Evolutionary conservation across 176 grass and related monocot genomes (phyloP), one percentile per base, ranked within the genome.

Genomic region (Areca catechu): DNA sequence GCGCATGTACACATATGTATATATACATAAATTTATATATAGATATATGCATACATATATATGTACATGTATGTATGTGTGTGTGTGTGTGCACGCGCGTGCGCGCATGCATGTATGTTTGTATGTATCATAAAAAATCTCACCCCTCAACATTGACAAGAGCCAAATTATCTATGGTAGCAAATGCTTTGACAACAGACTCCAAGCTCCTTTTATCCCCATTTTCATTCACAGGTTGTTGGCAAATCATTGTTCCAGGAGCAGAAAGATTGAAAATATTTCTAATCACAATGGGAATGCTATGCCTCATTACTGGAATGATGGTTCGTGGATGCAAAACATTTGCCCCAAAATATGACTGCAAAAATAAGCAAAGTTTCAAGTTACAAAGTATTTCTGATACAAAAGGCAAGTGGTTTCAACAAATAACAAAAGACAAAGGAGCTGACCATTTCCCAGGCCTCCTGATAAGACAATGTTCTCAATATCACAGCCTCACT

Each of bases 71-170:
- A 4, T 25, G 3, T 25, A 4, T 25, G 24, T 25, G 24, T 25
- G 24, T 4, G 24, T 4, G 24, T 25, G 3, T 25, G n/a, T n/a
- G n/a, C n/a, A n/a, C n/a, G n/a, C n/a, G 4, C 4, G 24, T 25
- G 24, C 4, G 24, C 4, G 24, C 24, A 25, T 25, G 24, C 24
- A 25, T 25, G 24, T 4, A 29, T 29, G 27, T 29, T 29, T 29
- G 27, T 29, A 65, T 28, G 7, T 21, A 5, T 29, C 27, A 29
- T 29, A 23, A 47, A 43, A 17, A 10, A 17, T 51, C 80, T 77
- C 72, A 97, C 86, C 92, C 92, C 77, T 97, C 92, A 68, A 97
- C 92, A 67, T 97, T 97, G 71, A 97, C 86, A 72, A 97, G 92
- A 21, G 92, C 92, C 70, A 97, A 79, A 19, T 79, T 97, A 51